Evolutionary conservation across 176 grass and related monocot species (phyloP).

Genomic region (Avena atlantica): DNA sequence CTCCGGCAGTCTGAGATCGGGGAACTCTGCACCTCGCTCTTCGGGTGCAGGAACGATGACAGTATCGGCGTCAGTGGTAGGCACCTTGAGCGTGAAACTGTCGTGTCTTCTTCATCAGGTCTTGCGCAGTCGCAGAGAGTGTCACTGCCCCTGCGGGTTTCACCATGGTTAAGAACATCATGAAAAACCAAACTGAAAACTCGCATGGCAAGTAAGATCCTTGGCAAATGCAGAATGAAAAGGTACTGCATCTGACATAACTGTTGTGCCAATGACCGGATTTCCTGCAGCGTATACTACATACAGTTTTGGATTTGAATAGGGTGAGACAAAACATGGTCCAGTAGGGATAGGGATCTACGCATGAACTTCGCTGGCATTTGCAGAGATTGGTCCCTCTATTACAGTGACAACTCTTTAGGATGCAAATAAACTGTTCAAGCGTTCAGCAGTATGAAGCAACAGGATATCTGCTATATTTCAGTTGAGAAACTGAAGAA

Average conservation of each 20-base stretch:
- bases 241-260: neutral
- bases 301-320: slow-evolving; percentile 34
- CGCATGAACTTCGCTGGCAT: neutral
- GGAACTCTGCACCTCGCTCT: slow-evolving; percentile 56
- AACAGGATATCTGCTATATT: slow-evolving; percentile 46
- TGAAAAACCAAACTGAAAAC: neutral
- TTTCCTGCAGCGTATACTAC: neutral
- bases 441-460: slow-evolving; percentile 46
- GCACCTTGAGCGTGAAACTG: slow-evolving; percentile 55
- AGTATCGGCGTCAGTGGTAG: slow-evolving; percentile 74
- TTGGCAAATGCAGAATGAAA: neutral
- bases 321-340: slow-evolving; percentile 41
- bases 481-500: slow-evolving; percentile 57
- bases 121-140: slow-evolving; percentile 47
- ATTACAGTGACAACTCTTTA: slow-evolving; percentile 49
- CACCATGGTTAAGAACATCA: slow-evolving; percentile 34
- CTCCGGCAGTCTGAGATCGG: slow-evolving; percentile 69
- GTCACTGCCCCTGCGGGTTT: slow-evolving; percentile 47
- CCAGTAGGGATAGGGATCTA: slow-evolving; percentile 11
- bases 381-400: slow-evolving; percentile 28
- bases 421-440: slow-evolving; percentile 46
- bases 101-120: slow-evolving; percentile 54
- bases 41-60: slow-evolving; percentile 54
- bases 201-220: slow-evolving; percentile 6
- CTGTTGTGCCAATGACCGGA: neutral